Evolutionary conservation across 176 grass and related monocot genomes (phyloP).

Genomic region (Zoysia pacifica): DNA sequence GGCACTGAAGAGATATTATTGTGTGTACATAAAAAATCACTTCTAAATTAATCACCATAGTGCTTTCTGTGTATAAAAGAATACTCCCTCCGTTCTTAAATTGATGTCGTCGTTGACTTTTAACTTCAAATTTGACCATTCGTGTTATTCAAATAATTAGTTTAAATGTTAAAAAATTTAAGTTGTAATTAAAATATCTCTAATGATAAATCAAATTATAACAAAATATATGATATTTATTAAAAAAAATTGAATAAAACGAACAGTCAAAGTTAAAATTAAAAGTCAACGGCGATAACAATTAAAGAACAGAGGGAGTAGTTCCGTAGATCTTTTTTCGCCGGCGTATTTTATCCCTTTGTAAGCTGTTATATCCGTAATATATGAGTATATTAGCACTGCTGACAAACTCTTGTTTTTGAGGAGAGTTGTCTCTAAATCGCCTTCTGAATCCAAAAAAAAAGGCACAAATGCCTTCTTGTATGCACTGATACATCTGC

Average conservation of each 20-base stretch:
- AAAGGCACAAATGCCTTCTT: neutral
- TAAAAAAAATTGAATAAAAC: no score
- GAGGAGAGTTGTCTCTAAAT: neutral
- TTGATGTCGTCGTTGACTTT: no score
- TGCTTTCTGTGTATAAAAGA: neutral
- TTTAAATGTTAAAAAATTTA: no score
- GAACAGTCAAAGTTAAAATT: no score
- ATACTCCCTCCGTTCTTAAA: neutral
- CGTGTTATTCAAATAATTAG: no score
- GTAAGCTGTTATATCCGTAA: neutral
- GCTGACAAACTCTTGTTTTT: conserved; percentile 9
- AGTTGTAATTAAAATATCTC: no score
- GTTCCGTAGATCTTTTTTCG: neutral
- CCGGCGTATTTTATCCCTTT: neutral
- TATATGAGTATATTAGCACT: neutral
- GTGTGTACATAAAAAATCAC: neutral
- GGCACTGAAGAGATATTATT: neutral
- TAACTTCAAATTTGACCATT: no score
- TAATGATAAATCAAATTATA: no score
- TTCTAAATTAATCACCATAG: neutral
- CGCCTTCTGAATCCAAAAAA: neutral
- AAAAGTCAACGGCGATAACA: no score
- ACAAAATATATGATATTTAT: no score
- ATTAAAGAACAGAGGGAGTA: no score
- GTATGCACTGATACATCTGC: conserved; percentile 32